Evolutionary conservation across 139 green algal species (phyloP).

Genomic region (Haematococcus lacustris): DNA sequence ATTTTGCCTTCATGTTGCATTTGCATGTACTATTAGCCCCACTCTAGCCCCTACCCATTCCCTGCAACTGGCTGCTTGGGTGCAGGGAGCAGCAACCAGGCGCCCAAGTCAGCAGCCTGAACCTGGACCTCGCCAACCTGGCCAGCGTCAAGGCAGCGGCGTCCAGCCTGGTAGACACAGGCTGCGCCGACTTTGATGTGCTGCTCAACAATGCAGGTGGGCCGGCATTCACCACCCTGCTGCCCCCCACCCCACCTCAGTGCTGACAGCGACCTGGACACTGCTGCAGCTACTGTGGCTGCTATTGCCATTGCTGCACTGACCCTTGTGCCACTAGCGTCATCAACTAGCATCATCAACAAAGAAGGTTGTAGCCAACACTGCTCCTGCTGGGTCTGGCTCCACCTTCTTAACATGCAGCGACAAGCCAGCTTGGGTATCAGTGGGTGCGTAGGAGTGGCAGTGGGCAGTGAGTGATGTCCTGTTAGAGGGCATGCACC

Average conservation of each 20-base stretch:
- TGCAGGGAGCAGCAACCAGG: slow-evolving; percentile 30
- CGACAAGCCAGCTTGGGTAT: background rate
- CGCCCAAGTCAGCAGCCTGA: slow-evolving; percentile 25
- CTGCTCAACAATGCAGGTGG: slow-evolving; percentile 74
- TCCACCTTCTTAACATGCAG: background rate
- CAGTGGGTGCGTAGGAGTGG: background rate
- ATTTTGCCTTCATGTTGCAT: no score
- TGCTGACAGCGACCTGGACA: background rate
- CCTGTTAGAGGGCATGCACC: background rate
- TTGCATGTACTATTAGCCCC: background rate
- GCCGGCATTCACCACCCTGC: background rate
- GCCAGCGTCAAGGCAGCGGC: slow-evolving; percentile 42
- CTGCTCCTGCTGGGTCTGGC: background rate
- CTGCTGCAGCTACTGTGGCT: background rate
- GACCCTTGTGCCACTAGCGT: background rate
- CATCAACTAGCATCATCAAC: background rate
- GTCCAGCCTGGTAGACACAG: slow-evolving; percentile 35
- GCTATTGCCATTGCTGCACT: no score
- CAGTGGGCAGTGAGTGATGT: background rate
- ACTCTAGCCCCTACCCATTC: background rate
- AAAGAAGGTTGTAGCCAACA: background rate
- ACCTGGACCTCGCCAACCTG: slow-evolving; percentile 61
- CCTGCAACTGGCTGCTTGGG: background rate
- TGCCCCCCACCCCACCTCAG: background rate
- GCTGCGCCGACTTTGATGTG: slow-evolving; percentile 50